Evolutionary conservation across 495 filamentous ascomycete genomes (phyloP).

Genomic region (Terfezia claveryi): DNA sequence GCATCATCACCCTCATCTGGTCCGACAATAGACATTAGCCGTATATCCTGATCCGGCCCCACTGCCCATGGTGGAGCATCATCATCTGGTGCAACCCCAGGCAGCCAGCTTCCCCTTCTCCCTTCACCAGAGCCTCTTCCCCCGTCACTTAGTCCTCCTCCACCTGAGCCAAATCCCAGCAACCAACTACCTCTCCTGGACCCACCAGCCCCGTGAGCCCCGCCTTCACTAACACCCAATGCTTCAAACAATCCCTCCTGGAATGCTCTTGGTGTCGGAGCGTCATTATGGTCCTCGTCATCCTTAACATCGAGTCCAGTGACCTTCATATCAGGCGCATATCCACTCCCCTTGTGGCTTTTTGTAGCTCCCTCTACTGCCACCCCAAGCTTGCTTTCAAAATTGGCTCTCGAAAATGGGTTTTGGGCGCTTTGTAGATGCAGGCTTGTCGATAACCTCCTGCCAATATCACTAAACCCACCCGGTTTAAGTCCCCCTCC

Average conservation of each 20-base stretch:
- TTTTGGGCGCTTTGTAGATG: not conserved
- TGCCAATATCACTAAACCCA: constrained; percentile 18
- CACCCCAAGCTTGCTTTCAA: not conserved
- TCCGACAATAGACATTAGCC: not conserved
- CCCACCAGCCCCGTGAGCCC: not conserved
- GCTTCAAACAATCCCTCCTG: constrained; percentile 4
- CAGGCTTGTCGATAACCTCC: constrained; percentile 19
- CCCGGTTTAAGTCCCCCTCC: constrained; percentile 16
- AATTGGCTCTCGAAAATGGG: not conserved
- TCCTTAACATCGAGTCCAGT: constrained; percentile 11
- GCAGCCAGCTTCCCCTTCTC: constrained; percentile 21
- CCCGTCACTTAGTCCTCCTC: constrained; percentile 3
- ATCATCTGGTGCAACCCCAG: constrained; percentile 8
- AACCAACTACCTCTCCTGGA: not conserved
- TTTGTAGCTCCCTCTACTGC: no score
- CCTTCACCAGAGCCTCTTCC: not conserved
- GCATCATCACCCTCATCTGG: constrained; percentile 36
- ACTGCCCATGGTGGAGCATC: constrained; percentile 10
- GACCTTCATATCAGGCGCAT: constrained; percentile 1
- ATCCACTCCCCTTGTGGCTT: no score
- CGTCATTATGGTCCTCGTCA: constrained; percentile 4
- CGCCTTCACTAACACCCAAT: not conserved
- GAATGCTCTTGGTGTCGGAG: constrained; percentile 9
- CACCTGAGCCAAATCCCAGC: not conserved
- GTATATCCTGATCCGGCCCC: constrained; percentile 16